Conservation (phyloP, 805 yeast species). For the Wickerhamomyces strasburgensis region DNA sequence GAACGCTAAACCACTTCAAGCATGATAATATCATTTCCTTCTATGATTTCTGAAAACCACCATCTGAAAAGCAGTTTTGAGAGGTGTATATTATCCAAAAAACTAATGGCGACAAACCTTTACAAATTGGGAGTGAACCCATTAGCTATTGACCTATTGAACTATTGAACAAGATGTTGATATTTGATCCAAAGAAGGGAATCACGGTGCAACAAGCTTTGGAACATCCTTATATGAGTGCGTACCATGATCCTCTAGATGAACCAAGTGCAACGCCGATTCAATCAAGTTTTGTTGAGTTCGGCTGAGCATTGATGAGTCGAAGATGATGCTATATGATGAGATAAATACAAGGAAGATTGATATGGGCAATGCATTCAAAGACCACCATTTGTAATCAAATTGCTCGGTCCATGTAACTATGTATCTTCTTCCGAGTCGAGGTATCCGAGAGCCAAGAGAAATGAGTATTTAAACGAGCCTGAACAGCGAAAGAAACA, state of each 20-base stretch:
- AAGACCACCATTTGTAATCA: no score
- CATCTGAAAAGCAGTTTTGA: constrained; percentile 64
- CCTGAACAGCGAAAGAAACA: no score
- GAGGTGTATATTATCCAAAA: constrained; percentile 90
- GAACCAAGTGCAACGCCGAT: constrained; percentile 85
- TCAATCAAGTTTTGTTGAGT: constrained; percentile 87
- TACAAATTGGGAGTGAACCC: constrained; percentile 86
- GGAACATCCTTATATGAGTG: constrained; percentile 74
- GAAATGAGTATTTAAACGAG: no score
- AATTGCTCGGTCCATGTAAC: no score
- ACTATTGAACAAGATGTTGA: constrained; percentile 58
- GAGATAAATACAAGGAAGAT: no score
- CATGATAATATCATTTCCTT: constrained; percentile 92
- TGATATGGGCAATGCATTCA: no score
- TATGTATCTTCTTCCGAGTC: no score
- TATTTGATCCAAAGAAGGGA: constrained; percentile 79
- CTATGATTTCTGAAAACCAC: constrained; percentile 84
- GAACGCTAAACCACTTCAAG: constrained; percentile 86
- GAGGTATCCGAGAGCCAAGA: no score
- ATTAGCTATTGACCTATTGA: constrained; percentile 59
- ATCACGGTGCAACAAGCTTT: constrained; percentile 82
- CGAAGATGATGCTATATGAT: constrained; percentile 71
- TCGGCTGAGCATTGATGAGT: constrained; percentile 66
- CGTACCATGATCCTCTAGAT: constrained; percentile 93
- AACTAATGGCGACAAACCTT: constrained; percentile 84